Evolutionary conservation across 2,329 filamentous ascomycete genomes (phyloP).

Genomic region (Claviceps arundinis): DNA sequence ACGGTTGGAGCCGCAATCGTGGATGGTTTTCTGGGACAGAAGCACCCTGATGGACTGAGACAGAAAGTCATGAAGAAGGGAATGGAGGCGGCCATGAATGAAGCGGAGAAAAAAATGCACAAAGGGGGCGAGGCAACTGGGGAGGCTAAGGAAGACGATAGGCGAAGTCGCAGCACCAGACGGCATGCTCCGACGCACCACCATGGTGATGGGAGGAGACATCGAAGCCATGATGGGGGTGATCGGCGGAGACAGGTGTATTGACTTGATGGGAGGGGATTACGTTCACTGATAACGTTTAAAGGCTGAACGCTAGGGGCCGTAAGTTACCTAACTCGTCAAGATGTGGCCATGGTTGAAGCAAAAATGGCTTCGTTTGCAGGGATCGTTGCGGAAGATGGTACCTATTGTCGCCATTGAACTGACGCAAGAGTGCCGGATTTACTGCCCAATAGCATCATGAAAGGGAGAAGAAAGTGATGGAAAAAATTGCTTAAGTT

Average conservation of each 20-base stretch:
- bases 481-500: no score
- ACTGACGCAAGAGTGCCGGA: no score
- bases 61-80: conserved; percentile 6
- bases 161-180: background rate
- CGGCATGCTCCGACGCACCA: background rate
- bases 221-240: background rate
- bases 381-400: no score
- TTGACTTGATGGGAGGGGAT: background rate
- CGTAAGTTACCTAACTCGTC: background rate
- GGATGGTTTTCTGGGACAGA: conserved; percentile 29
- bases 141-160: background rate
- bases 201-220: background rate
- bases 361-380: no score
- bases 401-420: no score
- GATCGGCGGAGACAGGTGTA: background rate
- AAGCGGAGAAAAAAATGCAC: conserved; percentile 6
- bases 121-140: background rate
- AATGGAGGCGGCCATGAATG: conserved; percentile 5
- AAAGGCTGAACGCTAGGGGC: background rate
- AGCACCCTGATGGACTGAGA: conserved; percentile 15
- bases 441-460: no score
- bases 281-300: background rate
- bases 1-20: conserved; percentile 35
- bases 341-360: no score
- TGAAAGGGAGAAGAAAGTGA: no score